Evolutionary conservation across 352 stramenopile genomes (phyloP).

Genomic region (Globisporangium echinulatum): DNA sequence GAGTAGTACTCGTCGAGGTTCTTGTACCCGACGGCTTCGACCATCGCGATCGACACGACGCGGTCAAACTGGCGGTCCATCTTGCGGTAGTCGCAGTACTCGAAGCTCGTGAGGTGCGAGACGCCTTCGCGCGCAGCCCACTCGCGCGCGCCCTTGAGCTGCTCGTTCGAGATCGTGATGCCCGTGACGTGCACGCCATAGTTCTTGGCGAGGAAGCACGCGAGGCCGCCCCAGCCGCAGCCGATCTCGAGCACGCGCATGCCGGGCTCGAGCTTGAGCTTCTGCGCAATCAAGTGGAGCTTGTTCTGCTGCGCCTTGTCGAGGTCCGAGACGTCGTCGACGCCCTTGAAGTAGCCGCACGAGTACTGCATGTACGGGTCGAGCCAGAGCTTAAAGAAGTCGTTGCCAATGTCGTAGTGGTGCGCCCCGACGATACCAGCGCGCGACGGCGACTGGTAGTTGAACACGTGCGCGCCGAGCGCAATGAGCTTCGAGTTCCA

Average conservation of each 20-base stretch:
- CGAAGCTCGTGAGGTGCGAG: slow-evolving; percentile 81
- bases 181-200: slow-evolving; percentile 84
- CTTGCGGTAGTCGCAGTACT: slow-evolving; percentile 89
- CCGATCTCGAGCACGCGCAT: slow-evolving; percentile 88
- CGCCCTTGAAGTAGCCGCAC: slow-evolving; percentile 80
- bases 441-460: slow-evolving; percentile 82
- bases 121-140: slow-evolving; percentile 75
- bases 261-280: slow-evolving; percentile 78
- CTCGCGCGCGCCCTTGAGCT: slow-evolving; percentile 81
- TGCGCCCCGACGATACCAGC: slow-evolving; percentile 77
- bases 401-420: slow-evolving; percentile 86
- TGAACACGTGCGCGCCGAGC: slow-evolving; percentile 74
- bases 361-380: slow-evolving; percentile 87
- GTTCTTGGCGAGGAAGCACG: slow-evolving; percentile 83
- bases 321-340: slow-evolving; percentile 63
- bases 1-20: slow-evolving; percentile 85
- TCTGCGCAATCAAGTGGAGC: slow-evolving; percentile 81
- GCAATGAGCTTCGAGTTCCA: slow-evolving; percentile 83
- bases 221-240: slow-evolving; percentile 85
- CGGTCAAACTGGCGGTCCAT: slow-evolving; percentile 86
- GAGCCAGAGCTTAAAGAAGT: slow-evolving; percentile 88
- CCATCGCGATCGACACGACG: slow-evolving; percentile 86
- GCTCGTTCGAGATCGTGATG: slow-evolving; percentile 89
- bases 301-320: slow-evolving; percentile 84
- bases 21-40: slow-evolving; percentile 87